These are phyloP conservation scores for Plasmodium sp. DNA, from an alignment of 169 alveolate genomes.

Conservation along the genomic window DNA sequence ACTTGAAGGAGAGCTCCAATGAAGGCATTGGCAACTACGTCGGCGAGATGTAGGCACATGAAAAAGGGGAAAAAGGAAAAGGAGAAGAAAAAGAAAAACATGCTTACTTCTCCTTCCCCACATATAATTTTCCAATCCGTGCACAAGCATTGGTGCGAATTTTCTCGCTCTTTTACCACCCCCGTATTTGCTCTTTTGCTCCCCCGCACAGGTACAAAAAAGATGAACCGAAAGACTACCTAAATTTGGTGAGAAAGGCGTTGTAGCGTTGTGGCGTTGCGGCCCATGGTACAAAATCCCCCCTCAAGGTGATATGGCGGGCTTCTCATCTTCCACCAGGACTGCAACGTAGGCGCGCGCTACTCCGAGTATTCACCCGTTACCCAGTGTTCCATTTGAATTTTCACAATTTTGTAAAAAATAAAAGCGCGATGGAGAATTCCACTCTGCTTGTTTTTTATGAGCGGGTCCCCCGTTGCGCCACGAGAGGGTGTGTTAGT, in stretches of 20 bases:
- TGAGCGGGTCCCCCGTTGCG: not conserved
- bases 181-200: not conserved
- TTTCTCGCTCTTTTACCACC: not conserved
- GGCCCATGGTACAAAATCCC: not conserved
- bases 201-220: slow-evolving; percentile 20
- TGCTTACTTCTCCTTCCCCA: not conserved
- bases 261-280: not conserved
- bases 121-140: not conserved
- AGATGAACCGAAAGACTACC: slow-evolving; percentile 21
- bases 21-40: slow-evolving; percentile 8
- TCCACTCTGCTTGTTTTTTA: not conserved
- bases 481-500: not conserved
- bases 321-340: not conserved
- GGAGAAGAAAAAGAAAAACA: not conserved
- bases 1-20: not conserved
- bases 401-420: not conserved
- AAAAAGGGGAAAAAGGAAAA: not conserved
- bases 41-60: slow-evolving; percentile 17
- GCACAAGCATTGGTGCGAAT: not conserved
- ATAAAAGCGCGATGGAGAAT: not conserved
- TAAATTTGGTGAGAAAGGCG: slow-evolving; percentile 1
- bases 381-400: not conserved
- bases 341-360: not conserved
- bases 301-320: not conserved
- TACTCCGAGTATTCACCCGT: not conserved